Evolutionary conservation across 768 basidiomycete species (phyloP), one percentile per base, ranked within the genome.

Genomic region (Lyophyllum atratum): DNA sequence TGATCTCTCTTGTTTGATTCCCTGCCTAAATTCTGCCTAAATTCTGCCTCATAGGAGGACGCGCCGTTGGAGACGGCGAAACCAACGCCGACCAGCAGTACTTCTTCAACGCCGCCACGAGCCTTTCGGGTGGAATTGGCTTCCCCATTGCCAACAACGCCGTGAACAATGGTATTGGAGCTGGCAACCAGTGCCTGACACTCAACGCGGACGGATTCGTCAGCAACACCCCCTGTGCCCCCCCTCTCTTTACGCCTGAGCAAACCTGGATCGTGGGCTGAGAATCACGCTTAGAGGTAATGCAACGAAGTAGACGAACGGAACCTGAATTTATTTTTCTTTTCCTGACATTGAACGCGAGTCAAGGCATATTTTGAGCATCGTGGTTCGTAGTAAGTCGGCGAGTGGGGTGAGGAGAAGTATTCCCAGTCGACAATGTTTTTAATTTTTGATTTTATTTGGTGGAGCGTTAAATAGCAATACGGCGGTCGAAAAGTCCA

Each of bases 131-230:
- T 14, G 63, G 64, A 12, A 65, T 68, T 25, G 66, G 64, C 3
- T 70, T 70, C 43, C 62, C 67, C 15, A 52, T 60, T 28, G 63
- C 60, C 47, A 56, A 55, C 21, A 60, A 68, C 44, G 63, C 66
- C 2, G 52, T 57, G n/a, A 67, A 70, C 46, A 53, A 61, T n/a
- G 67, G 67, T 0, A 46, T 64, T 33, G 66, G 69, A 0, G 40
- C 61, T 46, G 69, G 69, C n/a, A 70, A 70, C 33, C 58, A 60
- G 37, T 68, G 69, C 54, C 49, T 70, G 54, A 64, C 67, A 9
- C 45, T 68, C 25, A 63, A 62, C 40, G 43, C 52, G 0, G 69
- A 68, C 49, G 66, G 66, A 14, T 67, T 67, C 54, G 48, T 63
- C 44, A 68, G 64, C 48, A 67, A 64, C 39, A 54, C 64, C 19